Evolutionary conservation across 2,329 filamentous ascomycete genomes (phyloP), one percentile per base, ranked within the genome.

Genomic region (Fusarium drepaniforme): DNA sequence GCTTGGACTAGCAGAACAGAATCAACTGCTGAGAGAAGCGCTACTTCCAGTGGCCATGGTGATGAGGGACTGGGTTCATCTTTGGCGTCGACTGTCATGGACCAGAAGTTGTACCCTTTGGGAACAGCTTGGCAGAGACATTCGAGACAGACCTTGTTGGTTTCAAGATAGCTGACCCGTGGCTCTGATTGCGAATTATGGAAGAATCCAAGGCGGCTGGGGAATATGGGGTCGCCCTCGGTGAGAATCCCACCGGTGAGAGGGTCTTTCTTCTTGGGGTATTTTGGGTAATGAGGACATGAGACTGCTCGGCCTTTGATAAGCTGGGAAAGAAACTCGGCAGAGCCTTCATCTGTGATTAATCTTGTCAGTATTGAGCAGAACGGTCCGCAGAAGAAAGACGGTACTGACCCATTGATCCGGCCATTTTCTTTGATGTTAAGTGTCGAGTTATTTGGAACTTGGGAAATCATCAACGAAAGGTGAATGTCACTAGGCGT

Each of bases 171-270:
- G 30, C 62, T 70, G 38, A 67, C 51, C 5, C 30, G 33, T 3
- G 53, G n/a, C 1, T 64, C 44, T 5, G 56, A 38, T 25, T 25
- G 58, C 2, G 66, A 53, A 18, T 58, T 30, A 23, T 69, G 68
- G 42, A 72, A 72, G 66, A 72, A 72, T 12, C 66, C 70, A 2
- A 67, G 59, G 4, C 66, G 62, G n/a, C 59, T 70, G 13, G 70
- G 67, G 51, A 67, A 72, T 15, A 1, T 25, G 12, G 13, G n/a
- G 11, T 49, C 18, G 28, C 18, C 49, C 28, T 30, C 8, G 13
- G 37, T 38, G 37, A 38, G 37, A 16, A 16, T 16, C 13, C 37
- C 37, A 13, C 37, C 37, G 16, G 37, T 38, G 37, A 38, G 37
- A 38, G 15, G 37, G 8, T n/a, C 28, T 7, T 28, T 28, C 46